Base-by-base conservation (phyloP, 768 basidiomycete species). In the Lanmaoa rubissima region DNA sequence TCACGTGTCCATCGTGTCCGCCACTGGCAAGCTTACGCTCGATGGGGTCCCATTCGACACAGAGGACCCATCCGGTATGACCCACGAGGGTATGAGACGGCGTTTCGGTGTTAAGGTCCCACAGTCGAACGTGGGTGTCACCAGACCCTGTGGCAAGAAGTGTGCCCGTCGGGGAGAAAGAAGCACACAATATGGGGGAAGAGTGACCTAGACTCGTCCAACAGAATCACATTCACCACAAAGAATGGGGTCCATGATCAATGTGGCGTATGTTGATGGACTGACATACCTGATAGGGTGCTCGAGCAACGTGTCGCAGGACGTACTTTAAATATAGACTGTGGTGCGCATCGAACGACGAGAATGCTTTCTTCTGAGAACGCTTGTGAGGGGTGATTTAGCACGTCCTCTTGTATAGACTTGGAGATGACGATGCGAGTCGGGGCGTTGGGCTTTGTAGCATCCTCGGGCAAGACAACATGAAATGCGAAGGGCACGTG, bases 21-120 rank as follows among this genome's bases (percentile, higher is more conserved):
- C 97, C 97, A 4, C 92, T 94, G 0, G 95, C 96, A 14, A 98
- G 75, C 64, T 86, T 88, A 43, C 94, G 77, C 68, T 98, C 95
- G 79, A 91, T 81, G 0, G 91, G 90, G 65, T 98, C 94, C 95
- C 96, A 99, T 67, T 98, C 97, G 5, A 94, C 91, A 63, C 94
- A 98, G 2, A 98, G 79, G 2, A 99, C 94, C 96, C 95, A 98
- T 1, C 94, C 95, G 62, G 86, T 85, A 67, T 99, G 97, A 0
- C 97, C 97, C 0, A 81, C 74, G 17, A 98, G 79, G 14, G 86
- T 88, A 68, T 92, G 88, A 40, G 90, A 92, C 1, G 97, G 96
- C 7, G 85, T 88, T 71, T 98, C 97, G 0, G 91, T 96, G 65
- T 88, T 82, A 48, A 98, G 82, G 72, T 98, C 89, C 97, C 97